Percentiles rank a stretch among this genome's conserved stretches.
phyloP scores from a whole-genome alignment of 192 early-diverging fungal species.

The Entrophospora sp. region DNA sequence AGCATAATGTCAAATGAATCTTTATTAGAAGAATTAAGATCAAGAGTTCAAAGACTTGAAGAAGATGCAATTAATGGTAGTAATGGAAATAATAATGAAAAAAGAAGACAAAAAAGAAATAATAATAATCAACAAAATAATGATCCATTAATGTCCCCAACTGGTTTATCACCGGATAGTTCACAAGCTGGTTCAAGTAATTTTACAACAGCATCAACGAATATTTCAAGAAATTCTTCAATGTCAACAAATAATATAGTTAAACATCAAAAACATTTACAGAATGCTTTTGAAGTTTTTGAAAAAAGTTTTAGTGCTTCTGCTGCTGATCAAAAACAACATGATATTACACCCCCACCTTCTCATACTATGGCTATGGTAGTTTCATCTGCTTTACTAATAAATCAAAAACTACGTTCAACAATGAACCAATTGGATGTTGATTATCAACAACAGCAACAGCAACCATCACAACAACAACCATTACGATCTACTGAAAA shows the following conservation, averaged over 20 bases:
- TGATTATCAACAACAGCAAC: background rate
- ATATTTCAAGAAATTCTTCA: background rate
- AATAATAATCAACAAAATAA: no score
- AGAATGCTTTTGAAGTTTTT: slow-evolving; percentile 24
- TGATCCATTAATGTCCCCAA: background rate
- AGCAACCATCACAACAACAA: no score
- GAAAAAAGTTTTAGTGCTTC: slow-evolving; percentile 16
- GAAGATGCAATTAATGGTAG: background rate
- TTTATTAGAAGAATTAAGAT: slow-evolving; percentile 11
- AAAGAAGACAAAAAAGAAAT: background rate
- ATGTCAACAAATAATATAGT: no score
- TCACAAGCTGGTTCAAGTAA: slow-evolving; percentile 11
- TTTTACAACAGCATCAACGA: no score
- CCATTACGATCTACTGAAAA: no score
- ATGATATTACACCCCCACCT: slow-evolving; percentile 18
- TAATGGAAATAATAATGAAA: background rate
- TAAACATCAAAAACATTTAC: slow-evolving; percentile 23
- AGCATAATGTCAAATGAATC: slow-evolving; percentile 14
- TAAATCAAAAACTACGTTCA: slow-evolving; percentile 17
- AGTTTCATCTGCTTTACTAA: slow-evolving; percentile 17
- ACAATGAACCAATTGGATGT: background rate
- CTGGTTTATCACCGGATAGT: slow-evolving; percentile 4
- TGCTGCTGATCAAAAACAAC: background rate
- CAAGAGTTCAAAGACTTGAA: slow-evolving; percentile 11
- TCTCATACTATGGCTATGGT: slow-evolving; percentile 24